Evolutionary conservation across 352 stramenopile genomes (phyloP).

Genomic region (Nothophytophthora sp.): DNA sequence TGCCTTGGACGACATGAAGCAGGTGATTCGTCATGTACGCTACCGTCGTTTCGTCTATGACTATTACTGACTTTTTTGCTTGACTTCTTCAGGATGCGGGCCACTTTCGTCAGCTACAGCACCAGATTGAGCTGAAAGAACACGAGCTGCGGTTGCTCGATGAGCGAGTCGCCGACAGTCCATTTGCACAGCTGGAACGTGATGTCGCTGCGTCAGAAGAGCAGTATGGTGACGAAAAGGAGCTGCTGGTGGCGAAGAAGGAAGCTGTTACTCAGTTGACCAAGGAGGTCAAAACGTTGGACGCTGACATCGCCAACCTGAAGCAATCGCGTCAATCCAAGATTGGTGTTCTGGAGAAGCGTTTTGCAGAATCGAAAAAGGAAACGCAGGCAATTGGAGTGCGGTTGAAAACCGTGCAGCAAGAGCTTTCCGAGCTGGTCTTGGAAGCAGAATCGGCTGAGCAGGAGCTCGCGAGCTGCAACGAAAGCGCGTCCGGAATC

Average conservation of each 20-base stretch:
- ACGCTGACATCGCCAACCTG: conserved; percentile 81
- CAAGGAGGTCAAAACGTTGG: conserved; percentile 68
- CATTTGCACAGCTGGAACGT: conserved; percentile 77
- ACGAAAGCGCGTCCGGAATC: conserved; percentile 50
- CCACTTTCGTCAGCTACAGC: conserved; percentile 69
- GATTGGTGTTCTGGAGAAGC: conserved; percentile 78
- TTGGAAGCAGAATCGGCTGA: conserved; percentile 75
- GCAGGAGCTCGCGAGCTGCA: conserved; percentile 60
- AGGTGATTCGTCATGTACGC: conserved; percentile 30
- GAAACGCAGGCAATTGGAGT: conserved; percentile 62
- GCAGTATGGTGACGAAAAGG: conserved; percentile 72
- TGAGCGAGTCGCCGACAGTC: conserved; percentile 78
- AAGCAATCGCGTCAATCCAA: conserved; percentile 82
- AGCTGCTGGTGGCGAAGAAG: conserved; percentile 60
- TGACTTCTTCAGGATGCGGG: conserved; percentile 51
- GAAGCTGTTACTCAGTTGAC: conserved; percentile 77
- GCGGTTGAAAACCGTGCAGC: conserved; percentile 61
- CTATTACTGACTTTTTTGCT: too few relatives aligned
- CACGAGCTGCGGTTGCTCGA: conserved; percentile 80
- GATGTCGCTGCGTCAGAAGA: conserved; percentile 69
- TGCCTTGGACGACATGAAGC: conserved; percentile 66
- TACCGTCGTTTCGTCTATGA: conserved; percentile 4
- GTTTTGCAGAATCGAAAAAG: conserved; percentile 76
- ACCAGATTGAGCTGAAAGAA: conserved; percentile 85
- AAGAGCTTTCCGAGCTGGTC: conserved; percentile 72